These are phyloP conservation scores for Exophiala lecanii-corni DNA, from an alignment of 2,329 filamentous ascomycete genomes.

Conservation along the genomic window DNA sequence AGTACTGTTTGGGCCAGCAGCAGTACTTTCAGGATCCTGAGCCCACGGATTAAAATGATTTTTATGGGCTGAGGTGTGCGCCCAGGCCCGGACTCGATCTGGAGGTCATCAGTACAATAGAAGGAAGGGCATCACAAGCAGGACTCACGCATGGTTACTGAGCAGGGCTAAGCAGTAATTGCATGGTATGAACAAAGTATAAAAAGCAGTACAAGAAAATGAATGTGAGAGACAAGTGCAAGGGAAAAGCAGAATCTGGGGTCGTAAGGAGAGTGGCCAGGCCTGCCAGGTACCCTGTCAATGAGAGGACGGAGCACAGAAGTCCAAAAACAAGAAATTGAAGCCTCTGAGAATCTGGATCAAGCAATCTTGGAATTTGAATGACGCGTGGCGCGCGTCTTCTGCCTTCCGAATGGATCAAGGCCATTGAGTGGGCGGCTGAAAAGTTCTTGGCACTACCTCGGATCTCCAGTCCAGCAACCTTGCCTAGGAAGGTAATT, in stretches of 20 bases:
- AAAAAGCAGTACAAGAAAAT: not conserved
- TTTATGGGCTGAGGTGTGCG: conserved; percentile 23
- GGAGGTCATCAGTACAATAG: not conserved
- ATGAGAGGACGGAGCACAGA: not conserved
- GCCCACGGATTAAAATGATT: conserved; percentile 26
- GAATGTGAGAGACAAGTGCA: not conserved
- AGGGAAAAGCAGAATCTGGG: not conserved
- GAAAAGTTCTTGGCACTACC: no score
- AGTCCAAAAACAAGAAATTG: not conserved
- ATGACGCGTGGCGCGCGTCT: no score
- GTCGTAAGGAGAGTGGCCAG: not conserved
- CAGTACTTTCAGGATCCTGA: conserved; percentile 2
- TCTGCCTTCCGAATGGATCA: no score
- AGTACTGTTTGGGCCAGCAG: not conserved
- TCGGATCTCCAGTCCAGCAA: no score
- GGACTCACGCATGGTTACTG: conserved; percentile 13
- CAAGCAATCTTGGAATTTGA: not conserved
- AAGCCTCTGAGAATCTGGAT: not conserved
- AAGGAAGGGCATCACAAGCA: not conserved
- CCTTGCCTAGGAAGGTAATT: not conserved
- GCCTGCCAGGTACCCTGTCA: not conserved
- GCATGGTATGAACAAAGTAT: not conserved
- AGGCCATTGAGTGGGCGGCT: no score
- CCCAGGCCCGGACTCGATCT: conserved; percentile 24
- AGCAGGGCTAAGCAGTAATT: not conserved